These are phyloP conservation scores for Acanthamoeba lenticulata DNA, from an alignment of 208 protist species.

Conservation along the genomic window DNA sequence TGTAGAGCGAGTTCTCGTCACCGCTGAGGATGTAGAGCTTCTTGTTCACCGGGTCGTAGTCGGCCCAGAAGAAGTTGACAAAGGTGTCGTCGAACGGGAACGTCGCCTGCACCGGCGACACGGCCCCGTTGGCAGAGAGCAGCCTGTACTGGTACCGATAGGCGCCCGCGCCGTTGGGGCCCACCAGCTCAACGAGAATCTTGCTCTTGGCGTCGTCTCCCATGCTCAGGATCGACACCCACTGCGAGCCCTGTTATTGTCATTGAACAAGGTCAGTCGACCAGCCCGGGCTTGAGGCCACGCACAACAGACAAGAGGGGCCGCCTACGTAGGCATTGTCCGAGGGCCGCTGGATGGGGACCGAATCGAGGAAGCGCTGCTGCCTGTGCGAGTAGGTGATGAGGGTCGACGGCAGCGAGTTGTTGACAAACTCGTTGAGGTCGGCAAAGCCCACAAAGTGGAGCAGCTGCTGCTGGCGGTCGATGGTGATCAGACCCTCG, in stretches of 20 bases:
- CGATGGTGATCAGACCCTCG: background rate
- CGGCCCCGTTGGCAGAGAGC: background rate
- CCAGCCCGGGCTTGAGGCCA: too few species aligned
- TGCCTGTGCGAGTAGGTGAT: background rate
- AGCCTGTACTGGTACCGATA: constrained; percentile 15
- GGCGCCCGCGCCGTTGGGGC: background rate
- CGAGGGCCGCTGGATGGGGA: background rate
- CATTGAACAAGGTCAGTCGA: too few species aligned
- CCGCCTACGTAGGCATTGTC: background rate
- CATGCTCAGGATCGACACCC: background rate
- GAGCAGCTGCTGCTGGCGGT: background rate
- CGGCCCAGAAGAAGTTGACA: constrained; percentile 65
- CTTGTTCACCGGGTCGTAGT: background rate
- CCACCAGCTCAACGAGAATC: constrained; percentile 4
- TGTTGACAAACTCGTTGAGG: background rate
- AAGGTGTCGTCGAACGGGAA: constrained; percentile 52
- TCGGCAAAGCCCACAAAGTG: background rate
- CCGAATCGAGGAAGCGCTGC: background rate
- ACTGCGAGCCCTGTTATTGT: background rate
- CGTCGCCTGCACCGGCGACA: background rate
- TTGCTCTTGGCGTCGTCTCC: background rate
- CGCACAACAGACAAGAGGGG: too few species aligned
- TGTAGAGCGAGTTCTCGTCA: constrained; percentile 37
- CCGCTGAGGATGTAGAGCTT: constrained; percentile 47
- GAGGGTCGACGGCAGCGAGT: constrained; percentile 32